These are phyloP conservation scores for Albugo laibachii DNA, from an alignment of 352 stramenopile genomes.

Conservation along the genomic window DNA sequence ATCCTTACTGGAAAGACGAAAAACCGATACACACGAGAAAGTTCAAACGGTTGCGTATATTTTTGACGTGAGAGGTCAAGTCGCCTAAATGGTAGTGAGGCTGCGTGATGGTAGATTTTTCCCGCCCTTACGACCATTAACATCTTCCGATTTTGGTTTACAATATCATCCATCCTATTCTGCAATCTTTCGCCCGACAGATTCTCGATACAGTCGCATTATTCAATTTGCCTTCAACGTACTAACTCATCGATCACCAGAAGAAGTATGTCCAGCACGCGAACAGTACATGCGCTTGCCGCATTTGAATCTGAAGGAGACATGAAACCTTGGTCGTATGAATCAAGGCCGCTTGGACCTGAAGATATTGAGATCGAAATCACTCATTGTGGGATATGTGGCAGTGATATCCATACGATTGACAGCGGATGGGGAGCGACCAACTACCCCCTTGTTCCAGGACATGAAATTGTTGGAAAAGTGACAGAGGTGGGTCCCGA, in stretches of 20 bases:
- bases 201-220: no score
- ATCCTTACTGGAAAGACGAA: no score
- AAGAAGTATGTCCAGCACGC: background rate
- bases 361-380: conserved; percentile 41
- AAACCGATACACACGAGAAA: no score
- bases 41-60: no score
- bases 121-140: no score
- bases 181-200: no score
- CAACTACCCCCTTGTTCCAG: conserved; percentile 20
- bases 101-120: no score
- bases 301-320: conserved; percentile 14
- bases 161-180: no score
- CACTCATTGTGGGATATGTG: conserved; percentile 35
- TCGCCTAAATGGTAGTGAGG: no score
- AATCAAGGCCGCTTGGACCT: conserved; percentile 18
- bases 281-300: conserved; percentile 16
- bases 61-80: no score
- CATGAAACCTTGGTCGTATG: conserved; percentile 20
- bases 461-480: conserved; percentile 34
- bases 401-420: conserved; percentile 29
- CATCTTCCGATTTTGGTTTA: no score
- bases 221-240: no score
- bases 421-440: conserved; percentile 24
- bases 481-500: conserved; percentile 15
- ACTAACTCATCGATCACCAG: background rate